Evolutionary conservation across 306 rosid genomes (phyloP).

Genomic region (Medicago truncatula): MtrunA17r5.0-ANR NC_053045.1:22224501-22225000

Average conservation of each 20-base stretch:
- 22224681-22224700: constrained; percentile 6
- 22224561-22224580: constrained; percentile 90
- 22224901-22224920: background rate
- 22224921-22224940: background rate
- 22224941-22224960: background rate
- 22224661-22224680: background rate
- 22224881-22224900: background rate
- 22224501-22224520: constrained; percentile 90
- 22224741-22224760: background rate
- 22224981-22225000: background rate
- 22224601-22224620: constrained; percentile 81
- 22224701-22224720: background rate
- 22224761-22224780: no score
- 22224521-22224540: constrained; percentile 97
- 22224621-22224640: constrained; percentile 23
- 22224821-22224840: no score
- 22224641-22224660: constrained; percentile 3
- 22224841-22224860: background rate
- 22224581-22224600: constrained; percentile 92
- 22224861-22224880: background rate
- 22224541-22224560: constrained; percentile 79
- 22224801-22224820: no score
- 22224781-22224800: no score
- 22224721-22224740: background rate
- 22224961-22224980: background rate